A percentile compares a stretch with the other conserved stretches of the same genome.
Evolutionary conservation across 1,284 basidiomycete genomes (phyloP).

Genomic region (Moniliophthora roreri): DNA sequence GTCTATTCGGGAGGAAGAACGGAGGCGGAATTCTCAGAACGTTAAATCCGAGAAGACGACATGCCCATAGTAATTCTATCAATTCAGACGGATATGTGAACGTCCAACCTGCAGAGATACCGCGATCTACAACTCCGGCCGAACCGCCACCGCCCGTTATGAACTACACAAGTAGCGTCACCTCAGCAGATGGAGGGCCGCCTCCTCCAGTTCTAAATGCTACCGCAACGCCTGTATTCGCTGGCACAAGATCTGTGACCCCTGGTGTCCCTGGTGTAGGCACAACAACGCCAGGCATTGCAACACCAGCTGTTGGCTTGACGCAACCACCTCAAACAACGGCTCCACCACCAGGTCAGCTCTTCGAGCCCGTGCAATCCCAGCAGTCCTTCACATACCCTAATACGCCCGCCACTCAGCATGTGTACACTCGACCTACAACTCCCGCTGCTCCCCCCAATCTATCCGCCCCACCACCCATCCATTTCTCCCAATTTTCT

Average conservation of each 20-base stretch:
- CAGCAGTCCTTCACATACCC: neutral
- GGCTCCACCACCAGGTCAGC: neutral
- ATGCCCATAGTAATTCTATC: neutral
- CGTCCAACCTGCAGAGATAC: neutral
- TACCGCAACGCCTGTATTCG: neutral
- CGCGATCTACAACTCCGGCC: neutral
- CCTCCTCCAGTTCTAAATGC: neutral
- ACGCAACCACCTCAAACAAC: neutral
- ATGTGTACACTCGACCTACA: constrained; percentile 5
- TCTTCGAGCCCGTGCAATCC: neutral
- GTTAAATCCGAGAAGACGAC: neutral
- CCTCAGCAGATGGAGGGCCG: neutral
- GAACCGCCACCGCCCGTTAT: neutral
- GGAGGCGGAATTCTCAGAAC: neutral
- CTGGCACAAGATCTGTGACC: neutral
- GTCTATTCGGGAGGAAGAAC: neutral
- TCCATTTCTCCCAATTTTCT: neutral
- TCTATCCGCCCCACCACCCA: constrained; percentile 5
- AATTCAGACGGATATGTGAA: neutral
- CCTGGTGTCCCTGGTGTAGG: neutral
- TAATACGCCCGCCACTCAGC: constrained; percentile 4
- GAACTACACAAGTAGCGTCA: neutral
- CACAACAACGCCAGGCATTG: constrained; percentile 1
- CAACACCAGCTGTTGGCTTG: neutral
- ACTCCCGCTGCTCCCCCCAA: constrained; percentile 4